Evolutionary conservation across 495 filamentous ascomycete genomes (phyloP), one percentile per base, ranked within the genome.

Genomic region (Aspergillus asperescens): DNA sequence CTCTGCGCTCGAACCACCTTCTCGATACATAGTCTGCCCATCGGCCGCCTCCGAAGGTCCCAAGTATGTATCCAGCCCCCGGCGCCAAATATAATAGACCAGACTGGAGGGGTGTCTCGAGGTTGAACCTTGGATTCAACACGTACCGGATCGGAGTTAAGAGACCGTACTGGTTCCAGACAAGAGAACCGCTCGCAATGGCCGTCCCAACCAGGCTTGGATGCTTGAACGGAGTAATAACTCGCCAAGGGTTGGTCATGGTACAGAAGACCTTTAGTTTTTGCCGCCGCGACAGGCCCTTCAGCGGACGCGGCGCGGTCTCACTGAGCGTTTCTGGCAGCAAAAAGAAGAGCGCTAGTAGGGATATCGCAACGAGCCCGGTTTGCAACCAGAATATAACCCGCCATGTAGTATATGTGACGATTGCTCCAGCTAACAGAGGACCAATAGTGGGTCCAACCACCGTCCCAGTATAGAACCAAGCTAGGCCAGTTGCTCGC

Each of bases 51-150:
- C 82, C 67, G 58, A 88, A 82, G 5, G 85, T 88, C 0, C 86
- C 86, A 1, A 79, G 41, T 1, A 90, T 73, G 55, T 87, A 89
- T 0, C 86, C 86, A 48, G 73, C 77, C 1, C 86, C 86, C 0
- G 86, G 86, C 0, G 86, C 85, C 18, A 90, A 80, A 60, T 86
- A 90, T 66, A 90, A 86, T 9, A 89, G 72, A 0, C 83, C 85
- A 4, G 77, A 77, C 57, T 84, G 78, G 29, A 88, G 77, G 0
- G 86, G 86, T 12, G 77, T 78, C 7, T 76, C 77, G 16, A 90
- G 76, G 53, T 82, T 50, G 69, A 88, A 89, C 15, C 85, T 78
- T 9, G 85, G 85, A 58, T 88, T 88, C 0, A 90, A 66, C 7
- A 88, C 81, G 60, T 86, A 88, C 23, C 84, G 82, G 60, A 88